Evolutionary conservation across 139 green algal species (phyloP), one percentile per base, ranked within the genome.

Genomic region (Coelastrella sp.): DNA sequence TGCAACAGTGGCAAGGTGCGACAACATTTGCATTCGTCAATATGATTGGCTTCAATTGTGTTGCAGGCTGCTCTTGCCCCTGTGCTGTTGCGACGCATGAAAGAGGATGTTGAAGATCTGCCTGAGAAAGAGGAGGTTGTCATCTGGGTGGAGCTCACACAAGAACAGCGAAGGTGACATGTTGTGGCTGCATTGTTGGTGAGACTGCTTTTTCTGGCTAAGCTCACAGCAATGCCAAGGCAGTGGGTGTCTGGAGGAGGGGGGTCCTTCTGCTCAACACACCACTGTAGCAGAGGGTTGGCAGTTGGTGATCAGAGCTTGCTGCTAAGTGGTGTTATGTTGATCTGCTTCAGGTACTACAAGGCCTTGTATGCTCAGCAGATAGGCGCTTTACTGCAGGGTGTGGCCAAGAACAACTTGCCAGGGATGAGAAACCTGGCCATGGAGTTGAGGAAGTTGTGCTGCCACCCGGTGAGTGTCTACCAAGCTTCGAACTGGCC

Each of bases 361-460:
- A 71, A 51, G 5, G 84, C 84, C 2, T 38, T 88, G 75, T 96
- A 94, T 81, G 88, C 83, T 37, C 90, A 93, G 40, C 88, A 96
- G 86, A 92, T 94, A 37, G 88, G 79, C 21, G 67, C 88, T 35
- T 87, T 97, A 81, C 79, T 98, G 60, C 83, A 34, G 7, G 93
- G 93, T 19, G 84, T 41, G 25, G 59, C 43, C 5, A 11, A 62
- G 53, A 94, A 93, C 68, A 96, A 96, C 86, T 50, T 98, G 85
- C 91, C 93, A 25, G 85, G 91, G 71, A 87, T 98, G 87, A 75
- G 88, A 48, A 98, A 98, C 89, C 90, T 98, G 51, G 94, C 92
- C 23, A 99, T 99, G 96, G 93, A 99, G 91, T 93, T 99, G 83
- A 94, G 96, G 84, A 99, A 99, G 89, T 89, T 98, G 43, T 99